Percentiles rank a stretch among this genome's conserved stretches.
These are phyloP conservation scores for Calonectria montana DNA, from an alignment of 2,329 filamentous ascomycete species.

Conservation along the genomic window DNA sequence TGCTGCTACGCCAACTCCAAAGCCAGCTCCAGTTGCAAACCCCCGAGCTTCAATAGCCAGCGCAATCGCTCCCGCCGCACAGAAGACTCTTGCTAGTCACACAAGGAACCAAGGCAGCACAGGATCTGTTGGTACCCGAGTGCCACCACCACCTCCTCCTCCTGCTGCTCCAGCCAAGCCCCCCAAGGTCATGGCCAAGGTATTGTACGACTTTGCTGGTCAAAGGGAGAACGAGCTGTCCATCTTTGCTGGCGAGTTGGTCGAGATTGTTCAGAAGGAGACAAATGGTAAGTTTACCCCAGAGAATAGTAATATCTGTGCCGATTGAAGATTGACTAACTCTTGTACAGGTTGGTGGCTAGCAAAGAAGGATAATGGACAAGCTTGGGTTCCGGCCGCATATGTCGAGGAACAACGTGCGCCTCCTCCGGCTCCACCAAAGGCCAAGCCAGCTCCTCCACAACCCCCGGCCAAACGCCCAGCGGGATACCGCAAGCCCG, in stretches of 20 bases:
- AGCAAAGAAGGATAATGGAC: conserved; percentile 77
- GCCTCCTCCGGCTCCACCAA: conserved; percentile 74
- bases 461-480: conserved; percentile 86
- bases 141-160: conserved; percentile 74
- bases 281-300: conserved; percentile 78
- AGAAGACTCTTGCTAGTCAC: conserved; percentile 58
- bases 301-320: not conserved
- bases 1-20: conserved; percentile 37
- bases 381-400: conserved; percentile 93
- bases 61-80: conserved; percentile 32
- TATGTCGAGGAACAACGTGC: conserved; percentile 89
- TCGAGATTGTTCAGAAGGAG: conserved; percentile 94
- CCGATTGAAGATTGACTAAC: conserved; percentile 45
- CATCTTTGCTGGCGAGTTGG: conserved; percentile 81
- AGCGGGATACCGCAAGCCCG: conserved; percentile 76
- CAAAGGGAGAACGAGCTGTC: conserved; percentile 88
- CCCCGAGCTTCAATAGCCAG: conserved; percentile 24
- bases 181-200: conserved; percentile 85
- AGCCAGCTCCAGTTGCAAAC: conserved; percentile 15
- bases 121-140: conserved; percentile 61
- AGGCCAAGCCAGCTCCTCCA: conserved; percentile 77
- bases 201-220: conserved; percentile 90
- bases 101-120: conserved; percentile 66
- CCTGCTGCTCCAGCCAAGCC: conserved; percentile 68
- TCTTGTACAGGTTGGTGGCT: conserved; percentile 87